Evolutionary conservation across 2,329 filamentous ascomycete species (phyloP), one percentile per base, ranked within the genome.

Genomic region (Phyllosticta paracitricarpa): DNA sequence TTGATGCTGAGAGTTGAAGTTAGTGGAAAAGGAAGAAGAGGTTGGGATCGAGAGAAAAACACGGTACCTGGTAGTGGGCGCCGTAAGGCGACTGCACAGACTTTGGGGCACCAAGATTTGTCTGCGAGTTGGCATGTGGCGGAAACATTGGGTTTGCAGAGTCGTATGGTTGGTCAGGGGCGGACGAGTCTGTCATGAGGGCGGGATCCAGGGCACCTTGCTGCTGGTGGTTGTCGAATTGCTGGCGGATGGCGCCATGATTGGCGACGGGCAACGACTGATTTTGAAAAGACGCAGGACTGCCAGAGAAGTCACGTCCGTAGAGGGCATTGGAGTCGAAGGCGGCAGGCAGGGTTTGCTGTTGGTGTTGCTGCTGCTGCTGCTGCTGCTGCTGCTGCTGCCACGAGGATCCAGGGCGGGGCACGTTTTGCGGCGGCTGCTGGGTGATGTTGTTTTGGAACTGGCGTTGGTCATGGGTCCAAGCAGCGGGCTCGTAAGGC

Each of bases 261-360:
- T 61, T 30, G 51, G 60, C 48, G 22, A 17, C 33, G 14, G 33
- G 33, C 7, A 58, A 58, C 10, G 40, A 53, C 33, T 61, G 35
- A 52, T 58, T 60, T 19, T 58, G 61, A 56, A 59, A 64, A 2
- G 63, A 58, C 9, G 63, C 56, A 8, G 63, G 63, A 55, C 64
- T 67, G 60, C 65, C 64, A 35, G 64, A 64, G 58, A 65, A 68
- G 48, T 63, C 62, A 17, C 64, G 65, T 35, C 59, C 62, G 62
- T 69, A 69, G 58, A 63, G 59, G 51, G 67, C 57, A 17, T 65
- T 56, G 33, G 56, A 48, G 28, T 62, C 61, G 59, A 53, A 62
- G 54, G 62, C 56, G 61, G 64, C 54, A 30, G 63, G 51, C 51
- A 59, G 26, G 30, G 57, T 12, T n/a, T 35, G 58, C 48, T 65